Base-by-base conservation (phyloP, 768 basidiomycete species). In the Dacryopinax spathularia region DNA sequence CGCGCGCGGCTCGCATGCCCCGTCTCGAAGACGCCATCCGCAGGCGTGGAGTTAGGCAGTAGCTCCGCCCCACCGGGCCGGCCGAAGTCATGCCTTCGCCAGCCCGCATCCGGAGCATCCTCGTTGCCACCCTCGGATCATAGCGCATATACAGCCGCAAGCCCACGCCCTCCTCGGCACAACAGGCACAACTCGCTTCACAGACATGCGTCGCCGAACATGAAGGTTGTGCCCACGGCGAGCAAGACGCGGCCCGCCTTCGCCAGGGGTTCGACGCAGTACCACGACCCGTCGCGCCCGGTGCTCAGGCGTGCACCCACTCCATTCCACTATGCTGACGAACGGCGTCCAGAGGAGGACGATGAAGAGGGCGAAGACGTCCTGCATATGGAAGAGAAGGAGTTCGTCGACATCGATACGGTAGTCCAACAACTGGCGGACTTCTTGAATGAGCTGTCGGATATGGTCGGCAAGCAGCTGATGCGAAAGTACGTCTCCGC, bases 301-400 rank as follows among this genome's bases (percentile, higher is more conserved):
- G 48, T 31, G 7, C 48, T 56, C 5, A 56, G 29, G 48, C 25
- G 48, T 27, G 48, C 48, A 5, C 48, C 48, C 48, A 56, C 48
- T 22, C 48, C 48, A 2, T 56, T 56, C 29, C 48, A 56, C 18
- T 29, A 56, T 56, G 13, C 29, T 31, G 48, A 56, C 9, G 48
- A 56, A 13, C 25, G 9, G 48, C 25, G 48, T 10, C 25, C 25
- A 13, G 48, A 56, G 7, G 48, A 56, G 15, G 25, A 20, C 9
- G 43, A 20, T 7, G 43, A 22, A 12, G 43, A 20, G 9, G 48
- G 31, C 5, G 48, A 56, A 9, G 48, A 56, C 20, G 48, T 25
- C 48, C 3, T 56, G 48, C 29, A 56, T 56, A 56, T 56, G 48
- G 48, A 56, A 29, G 48, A 56, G 48, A 41, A 41, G 18, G 48